Conservation (phyloP, 2,329 filamentous ascomycete species). For the Hymenoscyphus salicellus region DNA sequence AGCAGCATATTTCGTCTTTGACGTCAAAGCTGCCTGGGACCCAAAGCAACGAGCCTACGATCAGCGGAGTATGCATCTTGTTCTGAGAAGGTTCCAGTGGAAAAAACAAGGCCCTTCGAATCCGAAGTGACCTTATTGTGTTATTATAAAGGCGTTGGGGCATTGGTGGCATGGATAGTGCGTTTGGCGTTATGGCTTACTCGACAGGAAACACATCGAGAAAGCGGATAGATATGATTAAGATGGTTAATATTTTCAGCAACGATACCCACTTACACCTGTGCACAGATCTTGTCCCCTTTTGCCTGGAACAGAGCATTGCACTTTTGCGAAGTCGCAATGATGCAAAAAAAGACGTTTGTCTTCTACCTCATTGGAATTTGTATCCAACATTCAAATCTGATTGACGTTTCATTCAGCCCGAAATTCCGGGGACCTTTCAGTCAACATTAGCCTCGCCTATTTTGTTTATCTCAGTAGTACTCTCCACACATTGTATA, state of each 20-base stretch:
- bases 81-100: conserved; percentile 45
- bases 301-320: background rate
- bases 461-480: too few species aligned
- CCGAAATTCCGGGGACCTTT: too few species aligned
- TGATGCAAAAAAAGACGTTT: too few species aligned
- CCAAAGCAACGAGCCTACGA: conserved; percentile 47
- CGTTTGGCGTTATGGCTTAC: conserved; percentile 7
- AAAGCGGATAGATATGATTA: conserved; percentile 2
- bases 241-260: conserved; percentile 3
- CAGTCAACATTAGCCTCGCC: too few species aligned
- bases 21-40: conserved; percentile 54
- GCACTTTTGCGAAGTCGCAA: too few species aligned
- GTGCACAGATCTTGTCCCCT: background rate
- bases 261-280: background rate
- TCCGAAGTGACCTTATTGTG: background rate
- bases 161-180: conserved; percentile 13
- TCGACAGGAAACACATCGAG: background rate
- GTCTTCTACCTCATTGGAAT: too few species aligned
- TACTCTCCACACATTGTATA: too few species aligned
- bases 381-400: too few species aligned
- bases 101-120: conserved; percentile 38
- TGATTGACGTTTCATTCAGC: too few species aligned
- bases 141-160: conserved; percentile 10
- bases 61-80: conserved; percentile 37
- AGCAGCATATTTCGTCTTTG: conserved; percentile 47